Evolutionary conservation across 75 land plant species (phyloP), one percentile per base, ranked within the genome.

Genomic region (Sequoia sempervirens): DNA sequence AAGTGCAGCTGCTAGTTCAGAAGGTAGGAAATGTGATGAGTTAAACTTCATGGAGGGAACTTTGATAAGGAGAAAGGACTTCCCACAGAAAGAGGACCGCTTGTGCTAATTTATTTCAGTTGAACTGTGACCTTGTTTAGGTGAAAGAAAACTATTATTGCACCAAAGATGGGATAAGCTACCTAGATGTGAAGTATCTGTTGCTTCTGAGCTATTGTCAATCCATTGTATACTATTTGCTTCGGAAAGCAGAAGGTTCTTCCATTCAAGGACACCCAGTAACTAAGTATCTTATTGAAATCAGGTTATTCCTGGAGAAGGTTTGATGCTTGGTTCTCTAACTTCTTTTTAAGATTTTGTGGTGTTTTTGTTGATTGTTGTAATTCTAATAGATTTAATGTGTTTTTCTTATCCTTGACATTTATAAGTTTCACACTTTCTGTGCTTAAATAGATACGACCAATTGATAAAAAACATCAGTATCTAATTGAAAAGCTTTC

Each of bases 171-270:
- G 99, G 99, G 75, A 90, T 96, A 75, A 94, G 96, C 87, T 97
- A 96, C 85, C 91, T 97, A n/a, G 96, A 97, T 53, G 91, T 90
- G n/a, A 97, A 97, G 83, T 90, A 94, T 83, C 88, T 96, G 61
- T 88, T 97, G 83, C 93, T 97, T 20, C 86, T 96, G 18, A 89
- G 90, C 82, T 96, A 97, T 87, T 94, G 96, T 80, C 94, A 93
- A 75, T 90, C 91, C 13, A 85, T 96, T 86, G 95, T 96, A 18
- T 97, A 94, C 83, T 96, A 92, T 88, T 52, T 96, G 70, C 93
- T 94, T 40, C 81, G 91, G 53, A 97, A 94, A 85, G 93, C 95
- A 46, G 93, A 96, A 68, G 99, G 96, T 3, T 82, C 88, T 30
- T 88, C 93, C 23, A 89, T 97, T 86, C 85, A 88, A 14, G 93